These are phyloP conservation scores for Phoma herbarum DNA, from an alignment of 2,329 filamentous ascomycete species.

Conservation along the genomic window DNA sequence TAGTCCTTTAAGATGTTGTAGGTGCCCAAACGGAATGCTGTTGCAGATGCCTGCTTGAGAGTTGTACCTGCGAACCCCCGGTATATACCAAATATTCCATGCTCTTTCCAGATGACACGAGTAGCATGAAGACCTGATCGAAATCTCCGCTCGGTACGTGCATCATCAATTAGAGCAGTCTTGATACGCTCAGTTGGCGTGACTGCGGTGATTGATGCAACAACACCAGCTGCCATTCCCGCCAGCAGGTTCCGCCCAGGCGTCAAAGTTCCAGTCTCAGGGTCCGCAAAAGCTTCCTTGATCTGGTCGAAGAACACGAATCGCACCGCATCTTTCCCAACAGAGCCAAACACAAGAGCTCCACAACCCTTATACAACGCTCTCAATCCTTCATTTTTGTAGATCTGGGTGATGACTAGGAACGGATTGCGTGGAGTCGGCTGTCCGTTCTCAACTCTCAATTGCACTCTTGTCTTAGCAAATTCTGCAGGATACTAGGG, in stretches of 20 bases:
- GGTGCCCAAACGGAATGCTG: slow-evolving; percentile 68
- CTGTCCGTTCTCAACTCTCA: slow-evolving; percentile 57
- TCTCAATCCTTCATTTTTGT: slow-evolving; percentile 63
- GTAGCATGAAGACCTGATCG: slow-evolving; percentile 62
- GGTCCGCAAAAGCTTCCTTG: slow-evolving; percentile 65
- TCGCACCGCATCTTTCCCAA: slow-evolving; percentile 71
- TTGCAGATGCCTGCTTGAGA: slow-evolving; percentile 69
- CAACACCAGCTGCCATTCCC: slow-evolving; percentile 70
- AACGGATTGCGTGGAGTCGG: slow-evolving; percentile 66
- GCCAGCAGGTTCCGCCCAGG: slow-evolving; percentile 67
- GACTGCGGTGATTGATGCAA: slow-evolving; percentile 70
- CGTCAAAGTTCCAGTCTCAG: slow-evolving; percentile 64
- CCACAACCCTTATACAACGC: slow-evolving; percentile 71
- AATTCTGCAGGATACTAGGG: slow-evolving; percentile 70
- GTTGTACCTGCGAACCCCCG: slow-evolving; percentile 68
- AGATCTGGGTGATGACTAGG: slow-evolving; percentile 63
- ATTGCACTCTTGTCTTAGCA: slow-evolving; percentile 70
- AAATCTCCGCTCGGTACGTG: slow-evolving; percentile 60
- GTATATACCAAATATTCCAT: slow-evolving; percentile 66
- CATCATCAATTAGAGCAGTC: slow-evolving; percentile 72
- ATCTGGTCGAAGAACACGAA: slow-evolving; percentile 74
- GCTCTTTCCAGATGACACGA: slow-evolving; percentile 58
- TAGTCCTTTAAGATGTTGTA: slow-evolving; percentile 72
- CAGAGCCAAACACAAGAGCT: slow-evolving; percentile 66
- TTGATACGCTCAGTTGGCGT: slow-evolving; percentile 75